Evolutionary conservation across 2,329 filamentous ascomycete genomes (phyloP).

Genomic region (Trichoderma atrobrunneum): DNA sequence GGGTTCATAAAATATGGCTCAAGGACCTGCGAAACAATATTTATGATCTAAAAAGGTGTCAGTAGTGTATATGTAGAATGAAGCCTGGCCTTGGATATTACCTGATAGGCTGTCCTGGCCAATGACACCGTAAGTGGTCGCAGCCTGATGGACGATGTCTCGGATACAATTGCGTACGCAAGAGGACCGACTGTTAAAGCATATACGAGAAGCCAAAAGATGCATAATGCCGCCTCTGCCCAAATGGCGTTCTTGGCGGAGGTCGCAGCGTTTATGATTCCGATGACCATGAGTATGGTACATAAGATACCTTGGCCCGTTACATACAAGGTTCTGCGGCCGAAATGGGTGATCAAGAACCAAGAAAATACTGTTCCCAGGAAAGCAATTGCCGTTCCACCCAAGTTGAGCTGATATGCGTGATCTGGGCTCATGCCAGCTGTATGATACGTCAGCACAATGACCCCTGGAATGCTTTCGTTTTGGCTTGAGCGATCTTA

Average conservation of each 20-base stretch:
- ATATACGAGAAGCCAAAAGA: constrained; percentile 36
- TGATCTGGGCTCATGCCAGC: constrained; percentile 32
- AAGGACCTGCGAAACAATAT: constrained; percentile 31
- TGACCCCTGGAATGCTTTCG: not conserved
- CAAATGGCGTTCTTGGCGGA: constrained; percentile 30
- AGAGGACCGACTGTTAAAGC: constrained; percentile 41
- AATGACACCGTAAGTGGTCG: constrained; percentile 55
- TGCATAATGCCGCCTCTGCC: constrained; percentile 34
- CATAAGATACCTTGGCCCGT: constrained; percentile 42
- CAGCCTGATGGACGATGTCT: constrained; percentile 51
- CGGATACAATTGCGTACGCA: constrained; percentile 33
- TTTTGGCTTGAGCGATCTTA: not conserved
- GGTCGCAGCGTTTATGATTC: constrained; percentile 38
- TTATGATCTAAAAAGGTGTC: not conserved
- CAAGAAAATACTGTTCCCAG: constrained; percentile 46
- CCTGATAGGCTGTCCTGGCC: constrained; percentile 41
- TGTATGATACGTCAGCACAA: constrained; percentile 14
- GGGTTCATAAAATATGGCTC: constrained; percentile 49
- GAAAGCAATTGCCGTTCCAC: constrained; percentile 38
- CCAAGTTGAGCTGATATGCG: constrained; percentile 38
- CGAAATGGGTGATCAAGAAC: constrained; percentile 39
- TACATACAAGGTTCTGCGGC: constrained; percentile 45
- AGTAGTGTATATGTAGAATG: not conserved
- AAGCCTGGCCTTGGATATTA: constrained; percentile 37
- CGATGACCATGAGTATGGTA: constrained; percentile 38